A percentile compares a stretch with the other conserved stretches of the same genome.
Conservation (phyloP, 2,329 filamentous ascomycete species). For the Akanthomyces lecanii region DNA sequence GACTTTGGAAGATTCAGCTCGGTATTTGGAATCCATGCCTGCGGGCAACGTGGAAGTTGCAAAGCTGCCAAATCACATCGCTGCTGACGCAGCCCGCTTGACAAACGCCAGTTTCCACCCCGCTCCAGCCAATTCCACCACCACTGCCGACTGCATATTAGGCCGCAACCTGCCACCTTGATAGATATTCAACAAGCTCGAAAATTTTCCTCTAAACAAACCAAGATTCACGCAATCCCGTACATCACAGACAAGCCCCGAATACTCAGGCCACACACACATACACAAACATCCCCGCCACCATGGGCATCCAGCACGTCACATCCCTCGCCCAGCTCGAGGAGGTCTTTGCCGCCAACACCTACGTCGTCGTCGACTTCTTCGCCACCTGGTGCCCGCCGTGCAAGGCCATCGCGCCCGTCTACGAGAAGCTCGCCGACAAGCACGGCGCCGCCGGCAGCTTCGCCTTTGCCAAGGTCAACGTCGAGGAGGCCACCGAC, state of each 20-base stretch:
- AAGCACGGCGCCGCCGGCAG: slow-evolving; percentile 39
- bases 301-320: slow-evolving; percentile 28
- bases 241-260: neutral
- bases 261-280: neutral
- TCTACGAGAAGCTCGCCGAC: slow-evolving; percentile 34
- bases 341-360: slow-evolving; percentile 35
- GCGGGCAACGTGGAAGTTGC: neutral
- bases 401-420: slow-evolving; percentile 44
- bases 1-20: neutral
- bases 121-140: slow-evolving; percentile 5
- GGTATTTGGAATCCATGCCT: too few relatives aligned
- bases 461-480: slow-evolving; percentile 79
- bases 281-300: neutral
- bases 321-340: slow-evolving; percentile 31
- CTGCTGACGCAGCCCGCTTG: neutral
- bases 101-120: slow-evolving; percentile 9
- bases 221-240: neutral
- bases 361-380: slow-evolving; percentile 45
- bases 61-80: neutral
- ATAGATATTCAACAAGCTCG: neutral
- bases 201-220: neutral
- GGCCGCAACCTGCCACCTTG: neutral
- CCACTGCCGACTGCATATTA: neutral
- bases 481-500: slow-evolving; percentile 77
- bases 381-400: slow-evolving; percentile 49